Base-by-base conservation (phyloP, 2,329 filamentous ascomycete species). In the Coniochaeta hoffmannii region DNA sequence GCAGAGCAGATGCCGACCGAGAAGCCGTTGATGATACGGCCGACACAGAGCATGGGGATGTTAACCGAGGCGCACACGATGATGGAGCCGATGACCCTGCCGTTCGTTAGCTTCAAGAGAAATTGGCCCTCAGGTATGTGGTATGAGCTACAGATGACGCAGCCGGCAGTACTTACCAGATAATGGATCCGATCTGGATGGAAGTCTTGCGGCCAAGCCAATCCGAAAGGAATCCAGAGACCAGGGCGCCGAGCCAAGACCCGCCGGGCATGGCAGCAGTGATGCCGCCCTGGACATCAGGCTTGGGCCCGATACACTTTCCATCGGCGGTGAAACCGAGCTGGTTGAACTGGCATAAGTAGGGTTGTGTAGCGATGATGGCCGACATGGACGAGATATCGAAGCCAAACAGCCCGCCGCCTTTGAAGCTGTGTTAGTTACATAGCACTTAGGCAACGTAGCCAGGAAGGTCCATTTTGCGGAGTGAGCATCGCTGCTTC, bases 1-100 rank as follows among this genome's bases (percentile, higher is more conserved):
- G 86, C 84, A 24, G 85, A 88, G 68, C 82, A 86, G 65, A 89
- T 88, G 60, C 87, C 87, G 57, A 89, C 86, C 50, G 81, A 80
- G 60, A 89, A 66, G 57, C 87, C 87, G 70, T 88, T 88, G 72
- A 90, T 82, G 66, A 88, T 68, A 62, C 87, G 86, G 50, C 86
- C 86, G 26, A 80, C 82, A 50, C 86, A 80, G 22, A 90, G 75
- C 87, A 78, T 78, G 32, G 70, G 71, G 54, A 77, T 74, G 62
- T 76, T 75, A 50, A 76, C 70, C 1, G 75, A 65, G 28, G 76
- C 76, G 55, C 70, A 73, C 35, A 69, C 66, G 53, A 81, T 63
- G 53, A 73, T 68, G 2, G 75, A 80, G 3, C 78, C 78, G 55
- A 80, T 59, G 3, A 77, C 58, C 76, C 77, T 79, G 36, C 7